Percentiles rank a stretch among this genome's conserved stretches.
Conservation (phyloP, 441 rosid species). For the Populus hybrid region DNA sequence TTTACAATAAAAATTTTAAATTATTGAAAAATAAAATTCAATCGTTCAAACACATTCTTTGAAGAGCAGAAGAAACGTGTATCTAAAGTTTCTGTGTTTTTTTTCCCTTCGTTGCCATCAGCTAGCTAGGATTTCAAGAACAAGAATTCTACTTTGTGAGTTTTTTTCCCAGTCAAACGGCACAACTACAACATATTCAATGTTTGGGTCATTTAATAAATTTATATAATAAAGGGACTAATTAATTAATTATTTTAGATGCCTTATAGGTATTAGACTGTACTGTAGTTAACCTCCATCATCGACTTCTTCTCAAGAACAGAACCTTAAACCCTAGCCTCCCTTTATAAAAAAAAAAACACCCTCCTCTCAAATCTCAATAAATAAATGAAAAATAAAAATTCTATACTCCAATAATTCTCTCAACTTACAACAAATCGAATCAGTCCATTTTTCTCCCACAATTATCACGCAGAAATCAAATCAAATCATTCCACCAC, state of each 20-base stretch:
- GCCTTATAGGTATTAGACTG: not conserved
- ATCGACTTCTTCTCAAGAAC: not conserved
- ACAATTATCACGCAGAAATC: not conserved
- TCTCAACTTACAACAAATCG: not conserved
- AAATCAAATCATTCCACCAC: not conserved
- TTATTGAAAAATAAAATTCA: no score
- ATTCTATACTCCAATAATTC: not conserved
- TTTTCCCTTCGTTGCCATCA: no score
- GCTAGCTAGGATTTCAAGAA: no score
- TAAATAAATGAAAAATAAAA: no score
- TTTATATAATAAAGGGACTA: not conserved
- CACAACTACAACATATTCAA: not conserved
- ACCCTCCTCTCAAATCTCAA: not conserved
- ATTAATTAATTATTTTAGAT: not conserved
- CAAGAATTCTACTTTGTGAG: no score
- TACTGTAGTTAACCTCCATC: not conserved
- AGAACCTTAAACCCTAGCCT: not conserved
- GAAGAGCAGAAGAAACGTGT: not conserved
- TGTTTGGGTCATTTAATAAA: not conserved
- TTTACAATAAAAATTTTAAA: no score
- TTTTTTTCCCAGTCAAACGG: not conserved
- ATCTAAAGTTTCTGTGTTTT: not conserved
- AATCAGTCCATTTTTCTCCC: not conserved
- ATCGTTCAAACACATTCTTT: no score
- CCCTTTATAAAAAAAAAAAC: not conserved